Base-by-base conservation (phyloP, 2,329 filamentous ascomycete genomes). In the Rhynchosporium agropyri region DNA sequence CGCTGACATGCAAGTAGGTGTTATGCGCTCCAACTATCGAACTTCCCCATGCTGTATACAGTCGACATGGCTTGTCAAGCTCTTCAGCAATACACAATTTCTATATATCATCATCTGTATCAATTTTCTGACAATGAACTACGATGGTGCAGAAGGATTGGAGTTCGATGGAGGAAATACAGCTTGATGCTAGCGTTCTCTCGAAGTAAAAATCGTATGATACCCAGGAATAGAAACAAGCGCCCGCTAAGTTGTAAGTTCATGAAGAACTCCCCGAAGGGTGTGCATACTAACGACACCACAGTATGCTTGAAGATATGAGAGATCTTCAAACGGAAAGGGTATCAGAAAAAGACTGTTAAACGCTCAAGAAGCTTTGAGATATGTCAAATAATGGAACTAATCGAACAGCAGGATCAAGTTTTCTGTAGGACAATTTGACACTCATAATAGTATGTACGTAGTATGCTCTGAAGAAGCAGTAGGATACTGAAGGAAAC, bases 191-290 rank as follows among this genome's bases (percentile, higher is more conserved):
- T 10, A 69, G 60, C 57, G 68, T 74, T 38, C 55, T 58, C 45
- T 50, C 63, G 62, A 56, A 67, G 68, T 13, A 60, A 40, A 20
- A 51, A 26, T 26, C 13, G 33, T 31, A 5, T 51, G 49, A 26
- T 36, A 51, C 49, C 49, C 49, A 51, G 60, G 67, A 20, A 67
- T 45, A 10, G 53, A 66, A 64, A 40, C 46, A 28, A 51, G 29
- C 13, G 50, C 33, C 43, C 29, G 26, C 28, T 64, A 62, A 66
- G 56, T 28, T 42, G 31, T 64, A 62, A 66, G 56, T 28, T 42
- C 31, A 43, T 49, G 58, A 29, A 60, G 74, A 70, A 63, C 67
- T 77, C 28, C 75, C 75, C 10, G n/a, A 66, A 50, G 72, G 67
- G 20, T 58, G 26, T 36, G 20, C 53, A 31, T 12, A 26, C 40